phyloP scores from a whole-genome alignment of 495 filamentous ascomycete species.

The Talaromyces nanjingensis region DNA sequence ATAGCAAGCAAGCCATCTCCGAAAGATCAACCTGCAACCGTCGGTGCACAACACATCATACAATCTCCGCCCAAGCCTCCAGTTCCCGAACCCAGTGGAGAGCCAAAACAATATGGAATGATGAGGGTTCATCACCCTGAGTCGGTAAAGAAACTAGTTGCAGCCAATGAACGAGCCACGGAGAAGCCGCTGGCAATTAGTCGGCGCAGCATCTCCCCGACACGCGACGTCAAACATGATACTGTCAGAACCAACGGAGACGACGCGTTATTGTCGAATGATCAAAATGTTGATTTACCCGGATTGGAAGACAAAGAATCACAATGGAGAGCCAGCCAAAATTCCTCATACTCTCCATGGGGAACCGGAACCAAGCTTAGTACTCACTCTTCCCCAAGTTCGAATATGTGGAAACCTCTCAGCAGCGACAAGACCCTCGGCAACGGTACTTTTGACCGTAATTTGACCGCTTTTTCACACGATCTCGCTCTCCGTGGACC shows the following conservation, averaged over 20 bases:
- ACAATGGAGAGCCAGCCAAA: constrained; percentile 33
- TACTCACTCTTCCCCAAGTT: constrained; percentile 31
- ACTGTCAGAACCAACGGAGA: constrained; percentile 20
- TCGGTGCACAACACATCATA: constrained; percentile 16
- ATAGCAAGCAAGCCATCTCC: constrained; percentile 13
- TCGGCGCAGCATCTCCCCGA: constrained; percentile 27
- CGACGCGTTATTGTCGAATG: constrained; percentile 15
- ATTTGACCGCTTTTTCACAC: constrained; percentile 41
- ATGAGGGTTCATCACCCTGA: constrained; percentile 52
- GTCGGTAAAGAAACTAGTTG: constrained; percentile 34
- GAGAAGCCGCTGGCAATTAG: constrained; percentile 27
- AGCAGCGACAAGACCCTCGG: constrained; percentile 63
- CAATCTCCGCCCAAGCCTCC: constrained; percentile 48
- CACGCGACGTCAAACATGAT: constrained; percentile 29
- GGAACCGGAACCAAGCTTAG: constrained; percentile 28
- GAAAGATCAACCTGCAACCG: constrained; percentile 14
- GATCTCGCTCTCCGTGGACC: constrained; percentile 34
- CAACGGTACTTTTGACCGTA: constrained; percentile 70
- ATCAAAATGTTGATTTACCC: constrained; percentile 13
- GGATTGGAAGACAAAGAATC: constrained; percentile 27
- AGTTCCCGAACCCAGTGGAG: constrained; percentile 43
- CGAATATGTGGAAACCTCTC: constrained; percentile 71
- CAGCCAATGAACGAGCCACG: constrained; percentile 27
- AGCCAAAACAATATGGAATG: constrained; percentile 51
- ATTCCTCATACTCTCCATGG: constrained; percentile 35